Conservation (phyloP, 148 eudicot species). For the Limonium bicolor region DNA sequence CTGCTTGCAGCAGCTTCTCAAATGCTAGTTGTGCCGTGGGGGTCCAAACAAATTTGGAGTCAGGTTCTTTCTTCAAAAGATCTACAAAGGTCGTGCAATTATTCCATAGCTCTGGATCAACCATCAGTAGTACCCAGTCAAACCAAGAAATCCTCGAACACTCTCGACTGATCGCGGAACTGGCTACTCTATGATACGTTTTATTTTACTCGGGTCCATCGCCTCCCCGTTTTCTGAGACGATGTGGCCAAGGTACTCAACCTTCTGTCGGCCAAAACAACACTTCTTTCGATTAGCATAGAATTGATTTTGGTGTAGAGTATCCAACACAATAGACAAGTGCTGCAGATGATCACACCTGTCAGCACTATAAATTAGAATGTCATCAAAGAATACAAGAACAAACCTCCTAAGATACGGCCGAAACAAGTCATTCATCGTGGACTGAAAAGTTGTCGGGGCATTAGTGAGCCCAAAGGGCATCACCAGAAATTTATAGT, state of each 20-base stretch:
- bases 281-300: not conserved
- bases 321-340: not conserved
- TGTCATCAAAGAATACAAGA: not conserved
- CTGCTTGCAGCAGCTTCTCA: no score
- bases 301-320: not conserved
- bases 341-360: not conserved
- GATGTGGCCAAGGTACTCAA: not conserved
- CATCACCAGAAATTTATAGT: not conserved
- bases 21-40: no score
- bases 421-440: not conserved
- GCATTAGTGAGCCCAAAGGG: slow-evolving; percentile 1
- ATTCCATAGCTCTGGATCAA: no score
- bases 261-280: not conserved
- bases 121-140: no score
- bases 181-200: no score
- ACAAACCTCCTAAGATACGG: not conserved
- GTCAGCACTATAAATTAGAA: not conserved
- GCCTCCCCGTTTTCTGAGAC: not conserved
- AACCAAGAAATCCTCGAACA: no score
- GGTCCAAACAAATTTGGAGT: no score
- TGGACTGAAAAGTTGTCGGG: not conserved
- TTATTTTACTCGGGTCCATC: no score
- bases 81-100: no score
- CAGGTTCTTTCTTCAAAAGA: no score
- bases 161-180: no score